Evolutionary conservation across 2,329 filamentous ascomycete genomes (phyloP), one percentile per base, ranked within the genome.

Genomic region (Ceratocystis huliohia): DNA sequence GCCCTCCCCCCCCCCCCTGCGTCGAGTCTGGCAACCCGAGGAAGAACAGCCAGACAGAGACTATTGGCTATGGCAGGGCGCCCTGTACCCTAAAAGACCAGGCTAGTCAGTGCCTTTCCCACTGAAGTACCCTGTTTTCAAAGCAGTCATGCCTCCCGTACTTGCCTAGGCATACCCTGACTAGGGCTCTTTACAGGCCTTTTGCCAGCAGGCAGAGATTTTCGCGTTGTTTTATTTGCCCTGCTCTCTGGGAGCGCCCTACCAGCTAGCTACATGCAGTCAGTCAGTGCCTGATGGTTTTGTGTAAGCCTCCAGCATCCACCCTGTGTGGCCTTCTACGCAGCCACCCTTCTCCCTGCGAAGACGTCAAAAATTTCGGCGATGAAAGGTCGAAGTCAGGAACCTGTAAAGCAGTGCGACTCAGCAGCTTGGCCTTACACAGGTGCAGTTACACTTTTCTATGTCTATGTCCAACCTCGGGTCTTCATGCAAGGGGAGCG

Each of bases 81-180:
- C 13, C 7, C 53, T 33, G 53, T 57, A 25, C 13, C 7, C 53
- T 33, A 59, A 59, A 59, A 37, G 53, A 3, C 28, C n/a, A 13
- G 37, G 8, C 37, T 37, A 37, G 37, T 10, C 37, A 37, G 10
- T 13, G 3, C 37, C 4, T 30, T 20, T 10, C 13, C 28, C 28
- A 59, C 53, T 59, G 53, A 59, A 59, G 28, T 59, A 59, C 53
- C 53, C 53, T 59, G 53, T n/a, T 59, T n/a, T 13, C 28, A 59
- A 17, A 30, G 28, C 13, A 33, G 15, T 59, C 53, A 59, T 15
- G 5, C 53, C 7, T n/a, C 53, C 22, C 15, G 3, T 13, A 5
- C 8, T 13, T 17, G 17, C n/a, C 6, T 33, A 22, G 8, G 7
- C 8, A 22, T 17, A 25, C 50, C 50, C 15, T 25, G 3, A 1